Conservation (phyloP, 83 land plant species). For the Diphasiastrum complanatum region DNA sequence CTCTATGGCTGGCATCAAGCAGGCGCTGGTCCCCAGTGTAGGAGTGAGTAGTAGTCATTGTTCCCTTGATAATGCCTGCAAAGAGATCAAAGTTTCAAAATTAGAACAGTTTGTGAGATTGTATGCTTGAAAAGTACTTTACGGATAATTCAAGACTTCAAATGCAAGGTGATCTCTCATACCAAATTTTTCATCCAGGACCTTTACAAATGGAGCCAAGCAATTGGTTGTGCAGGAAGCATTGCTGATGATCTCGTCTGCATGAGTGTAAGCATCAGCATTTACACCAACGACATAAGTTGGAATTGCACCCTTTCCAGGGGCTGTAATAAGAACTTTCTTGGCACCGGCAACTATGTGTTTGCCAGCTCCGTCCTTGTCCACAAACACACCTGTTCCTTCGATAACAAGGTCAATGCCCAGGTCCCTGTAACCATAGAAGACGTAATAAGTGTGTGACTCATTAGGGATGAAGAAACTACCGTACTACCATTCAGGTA, state of each 20-base stretch:
- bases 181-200: conserved; percentile 97
- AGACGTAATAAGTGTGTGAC: too few species aligned
- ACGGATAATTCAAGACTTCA: too few species aligned
- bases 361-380: conserved; percentile 99
- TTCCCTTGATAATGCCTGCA: conserved; percentile 98
- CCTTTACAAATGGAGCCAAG: conserved; percentile 98
- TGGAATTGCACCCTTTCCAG: conserved; percentile 99
- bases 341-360: conserved; percentile 95
- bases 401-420: conserved; percentile 90
- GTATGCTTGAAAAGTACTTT: too few species aligned
- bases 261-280: conserved; percentile 64
- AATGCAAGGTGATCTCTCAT: too few species aligned
- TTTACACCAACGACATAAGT: conserved; percentile 98
- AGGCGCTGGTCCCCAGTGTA: conserved; percentile 99
- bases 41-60: conserved; percentile 99
- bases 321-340: conserved; percentile 98
- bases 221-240: conserved; percentile 99
- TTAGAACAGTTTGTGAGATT: too few species aligned
- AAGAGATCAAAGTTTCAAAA: too few species aligned
- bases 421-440: conserved; percentile 57
- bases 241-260: conserved; percentile 89
- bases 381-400: conserved; percentile 98
- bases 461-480: too few species aligned
- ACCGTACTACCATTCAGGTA: too few species aligned
- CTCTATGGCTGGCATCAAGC: conserved; percentile 97